These are phyloP conservation scores for Lichenothelia convexa DNA, from an alignment of 495 filamentous ascomycete genomes.

Conservation along the genomic window DNA sequence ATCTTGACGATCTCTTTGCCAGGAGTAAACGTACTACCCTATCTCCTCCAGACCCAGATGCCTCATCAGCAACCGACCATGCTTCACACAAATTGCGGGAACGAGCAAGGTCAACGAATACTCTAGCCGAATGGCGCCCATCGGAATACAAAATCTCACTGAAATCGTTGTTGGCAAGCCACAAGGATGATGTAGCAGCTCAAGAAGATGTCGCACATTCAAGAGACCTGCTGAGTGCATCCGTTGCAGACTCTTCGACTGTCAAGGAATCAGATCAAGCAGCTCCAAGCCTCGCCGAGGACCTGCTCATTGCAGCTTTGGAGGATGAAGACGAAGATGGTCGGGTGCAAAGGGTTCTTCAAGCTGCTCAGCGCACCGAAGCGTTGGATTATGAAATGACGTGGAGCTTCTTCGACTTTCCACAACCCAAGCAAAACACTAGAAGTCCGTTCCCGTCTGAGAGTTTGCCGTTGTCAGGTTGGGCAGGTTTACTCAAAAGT, in stretches of 20 bases:
- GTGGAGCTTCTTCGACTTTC: constrained; percentile 48
- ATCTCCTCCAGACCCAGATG: too few relatives aligned
- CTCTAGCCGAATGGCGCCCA: too few relatives aligned
- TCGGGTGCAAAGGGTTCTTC: constrained; percentile 32
- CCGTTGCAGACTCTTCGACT: background rate
- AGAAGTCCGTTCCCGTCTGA: constrained; percentile 4
- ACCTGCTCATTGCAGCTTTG: background rate
- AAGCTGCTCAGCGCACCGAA: constrained; percentile 59
- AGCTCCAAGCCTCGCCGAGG: background rate
- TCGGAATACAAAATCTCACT: background rate
- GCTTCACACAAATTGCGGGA: too few relatives aligned
- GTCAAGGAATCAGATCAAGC: background rate
- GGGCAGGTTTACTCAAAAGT: constrained; percentile 24
- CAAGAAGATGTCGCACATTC: constrained; percentile 4
- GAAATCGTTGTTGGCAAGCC: background rate
- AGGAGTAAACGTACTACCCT: too few relatives aligned
- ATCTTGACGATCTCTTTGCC: too few relatives aligned
- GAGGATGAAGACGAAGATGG: constrained; percentile 20
- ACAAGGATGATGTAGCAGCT: constrained; percentile 1
- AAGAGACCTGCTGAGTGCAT: background rate
- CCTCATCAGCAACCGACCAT: too few relatives aligned
- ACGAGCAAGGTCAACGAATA: too few relatives aligned
- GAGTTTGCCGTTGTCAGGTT: constrained; percentile 4
- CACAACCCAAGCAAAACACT: background rate
- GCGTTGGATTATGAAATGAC: constrained; percentile 38